Evolutionary conservation across 2,329 filamentous ascomycete genomes (phyloP).

Genomic region (Colletotrichum lentis): DNA sequence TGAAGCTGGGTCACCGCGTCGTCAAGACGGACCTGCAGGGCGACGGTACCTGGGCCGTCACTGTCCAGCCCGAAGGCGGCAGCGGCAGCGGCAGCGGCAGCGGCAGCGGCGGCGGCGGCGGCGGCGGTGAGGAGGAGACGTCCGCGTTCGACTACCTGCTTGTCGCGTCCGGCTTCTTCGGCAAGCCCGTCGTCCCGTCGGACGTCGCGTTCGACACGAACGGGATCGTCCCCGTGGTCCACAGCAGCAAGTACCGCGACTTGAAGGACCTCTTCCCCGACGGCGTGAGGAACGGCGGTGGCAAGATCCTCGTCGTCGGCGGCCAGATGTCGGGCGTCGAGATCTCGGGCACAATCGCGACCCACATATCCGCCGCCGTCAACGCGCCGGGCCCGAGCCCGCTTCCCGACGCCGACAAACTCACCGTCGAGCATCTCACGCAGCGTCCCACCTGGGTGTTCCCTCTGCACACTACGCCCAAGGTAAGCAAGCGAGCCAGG

Average conservation of each 20-base stretch:
- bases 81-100: conserved; percentile 43
- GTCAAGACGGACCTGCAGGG: conserved; percentile 49
- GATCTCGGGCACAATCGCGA: conserved; percentile 75
- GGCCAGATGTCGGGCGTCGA: conserved; percentile 87
- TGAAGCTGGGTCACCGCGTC: conserved; percentile 61
- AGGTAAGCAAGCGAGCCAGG: conserved; percentile 48
- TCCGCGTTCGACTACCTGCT: conserved; percentile 75
- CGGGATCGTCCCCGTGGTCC: conserved; percentile 61
- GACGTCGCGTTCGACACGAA: conserved; percentile 48
- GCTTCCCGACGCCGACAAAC: conserved; percentile 56
- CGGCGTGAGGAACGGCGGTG: conserved; percentile 48
- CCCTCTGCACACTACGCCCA: conserved; percentile 64
- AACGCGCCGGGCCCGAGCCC: conserved; percentile 58
- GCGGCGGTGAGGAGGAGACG: conserved; percentile 50
- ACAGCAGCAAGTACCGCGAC: conserved; percentile 73
- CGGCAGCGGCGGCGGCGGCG: conserved; percentile 45
- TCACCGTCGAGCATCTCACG: conserved; percentile 72
- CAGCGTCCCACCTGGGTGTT: conserved; percentile 77
- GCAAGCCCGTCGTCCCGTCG: conserved; percentile 62
- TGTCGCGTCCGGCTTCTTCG: conserved; percentile 80
- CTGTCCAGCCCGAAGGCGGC: conserved; percentile 39
- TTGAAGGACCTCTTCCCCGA: conserved; percentile 57
- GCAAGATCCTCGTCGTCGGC: conserved; percentile 77
- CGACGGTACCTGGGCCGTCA: conserved; percentile 53
- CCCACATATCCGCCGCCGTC: conserved; percentile 71